phyloP scores from a whole-genome alignment of 139 green algal species.

The Chlamydomonas schloesseri region DNA sequence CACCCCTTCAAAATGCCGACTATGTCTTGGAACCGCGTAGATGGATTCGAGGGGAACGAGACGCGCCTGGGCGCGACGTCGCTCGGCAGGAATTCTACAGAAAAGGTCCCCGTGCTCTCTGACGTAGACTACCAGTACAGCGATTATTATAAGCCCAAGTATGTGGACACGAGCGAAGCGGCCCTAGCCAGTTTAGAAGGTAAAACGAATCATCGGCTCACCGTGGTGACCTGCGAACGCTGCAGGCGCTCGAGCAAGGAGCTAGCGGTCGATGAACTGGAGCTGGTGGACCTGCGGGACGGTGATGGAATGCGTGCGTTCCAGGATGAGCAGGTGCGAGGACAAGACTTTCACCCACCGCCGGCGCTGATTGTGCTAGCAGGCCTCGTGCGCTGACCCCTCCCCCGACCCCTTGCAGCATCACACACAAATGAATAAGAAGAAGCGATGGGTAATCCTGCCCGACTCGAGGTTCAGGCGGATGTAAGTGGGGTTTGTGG shows the following conservation, averaged over 20 bases:
- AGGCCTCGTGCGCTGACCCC: not conserved
- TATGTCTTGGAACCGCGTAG: constrained; percentile 45
- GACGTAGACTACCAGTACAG: constrained; percentile 29
- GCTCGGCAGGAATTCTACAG: too few species aligned
- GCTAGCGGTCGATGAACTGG: not conserved
- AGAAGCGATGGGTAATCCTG: constrained; percentile 33
- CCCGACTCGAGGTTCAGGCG: constrained; percentile 49
- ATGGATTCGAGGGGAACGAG: constrained; percentile 35
- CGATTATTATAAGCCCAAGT: constrained; percentile 30
- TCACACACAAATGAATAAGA: not conserved
- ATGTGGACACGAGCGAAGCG: not conserved
- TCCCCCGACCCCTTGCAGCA: not conserved
- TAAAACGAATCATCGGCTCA: too few species aligned
- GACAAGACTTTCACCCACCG: not conserved
- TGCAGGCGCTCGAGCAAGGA: not conserved
- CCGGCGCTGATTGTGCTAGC: not conserved
- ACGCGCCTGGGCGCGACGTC: not conserved
- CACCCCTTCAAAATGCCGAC: constrained; percentile 7
- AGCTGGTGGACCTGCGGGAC: constrained; percentile 8
- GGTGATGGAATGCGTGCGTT: not conserved
- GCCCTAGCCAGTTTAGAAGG: too few species aligned
- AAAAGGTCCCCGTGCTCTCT: not conserved
- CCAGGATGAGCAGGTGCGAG: constrained; percentile 20
- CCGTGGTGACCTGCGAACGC: not conserved
- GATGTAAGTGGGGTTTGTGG: constrained; percentile 32